Evolutionary conservation across 1,284 basidiomycete species (phyloP), one percentile per base, ranked within the genome.

Genomic region (Earliella scabrosa): DNA sequence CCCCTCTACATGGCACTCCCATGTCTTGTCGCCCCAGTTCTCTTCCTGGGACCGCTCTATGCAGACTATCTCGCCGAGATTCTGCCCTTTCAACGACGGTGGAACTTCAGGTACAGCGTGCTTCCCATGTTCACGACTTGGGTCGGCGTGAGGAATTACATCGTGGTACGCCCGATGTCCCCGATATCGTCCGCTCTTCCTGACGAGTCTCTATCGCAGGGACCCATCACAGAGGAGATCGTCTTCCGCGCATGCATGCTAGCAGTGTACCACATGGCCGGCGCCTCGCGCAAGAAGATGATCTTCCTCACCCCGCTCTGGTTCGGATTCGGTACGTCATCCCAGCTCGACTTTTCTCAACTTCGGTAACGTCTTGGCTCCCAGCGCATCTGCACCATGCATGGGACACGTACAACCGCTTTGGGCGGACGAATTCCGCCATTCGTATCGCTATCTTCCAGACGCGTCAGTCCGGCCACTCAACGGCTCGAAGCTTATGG

Each of bases 331-430:
- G 93, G 93, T 93, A 58, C 26, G 87, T 56, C 10, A 29, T 14
- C 47, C 29, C 43, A 48, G 40, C 54, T 18, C 60, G 38, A 8
- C 24, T n/a, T 52, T 32, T 50, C 18, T 27, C 21, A 49, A 48
- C 50, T 32, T 40, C 16, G 41, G 18, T 62, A 26, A 47, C 16
- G 38, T 24, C 31, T 14, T 20, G 24, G 27, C 32, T 20, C 23
- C 6, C 11, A 94, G 97, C 97, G 0, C 97, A 99, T 69, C 74
- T 89, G 0, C 97, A 99, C 68, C 97, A 98, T 66, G 93, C 88
- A 14, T 92, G 87, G 80, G 96, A 98, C 55, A 80, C 78, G 0
- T 98, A 87, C 70, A 83, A 87, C 50, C 81, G 82, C 11, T 82
- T 83, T 53, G 94, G 93, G 0, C 75, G 85, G 31, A 92, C 82